Base-by-base conservation (phyloP, 805 yeast species). In the Metschnikowia baotianmanensis region DNA sequence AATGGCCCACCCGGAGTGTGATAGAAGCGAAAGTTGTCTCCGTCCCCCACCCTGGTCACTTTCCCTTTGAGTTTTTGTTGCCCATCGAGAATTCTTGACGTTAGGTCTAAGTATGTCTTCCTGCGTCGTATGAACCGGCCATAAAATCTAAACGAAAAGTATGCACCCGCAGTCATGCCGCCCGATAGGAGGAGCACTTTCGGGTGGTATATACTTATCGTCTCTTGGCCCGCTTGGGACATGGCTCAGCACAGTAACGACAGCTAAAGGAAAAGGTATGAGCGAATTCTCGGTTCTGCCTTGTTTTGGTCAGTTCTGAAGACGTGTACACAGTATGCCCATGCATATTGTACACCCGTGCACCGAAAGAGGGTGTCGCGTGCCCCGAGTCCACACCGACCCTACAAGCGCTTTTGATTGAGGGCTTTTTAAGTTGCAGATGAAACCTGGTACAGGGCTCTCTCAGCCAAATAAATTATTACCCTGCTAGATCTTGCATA, bases 31-130 rank as follows among this genome's bases (percentile, higher is more conserved):
- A 93, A 91, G 60, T 91, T 91, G 59, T 93, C 99, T 12, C 96
- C 96, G 61, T 90, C 98, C 0, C 96, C 96, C 0, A 90, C 98
- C 2, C 93, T 71, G 0, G 96, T 85, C 4, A 90, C 96, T 45
- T 72, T 72, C 0, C 98, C 98, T 42, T 61, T 62, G 11, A 69
- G 50, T 18, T 48, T 47, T 3, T 57, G 53, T 13, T 55, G 51
- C 11, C 50, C 52, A 26, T 63, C 64, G 13, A 69, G 47, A 12
- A 65, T 61, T 13, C 54, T 46, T 7, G 73, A 62, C 2, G 72
- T 63, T 21, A 69, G 47, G 47, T 67, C 70, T 31, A 69, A 56
- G 45, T 67, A 69, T 1, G 59, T 63, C 10, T 58, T 50, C 8
- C 69, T 49, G 28, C 74, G 56, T 17, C 56, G 54, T 6, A 69